Evolutionary conservation across 2,329 filamentous ascomycete genomes (phyloP).

Genomic region (Neurospora crassa): DNA sequence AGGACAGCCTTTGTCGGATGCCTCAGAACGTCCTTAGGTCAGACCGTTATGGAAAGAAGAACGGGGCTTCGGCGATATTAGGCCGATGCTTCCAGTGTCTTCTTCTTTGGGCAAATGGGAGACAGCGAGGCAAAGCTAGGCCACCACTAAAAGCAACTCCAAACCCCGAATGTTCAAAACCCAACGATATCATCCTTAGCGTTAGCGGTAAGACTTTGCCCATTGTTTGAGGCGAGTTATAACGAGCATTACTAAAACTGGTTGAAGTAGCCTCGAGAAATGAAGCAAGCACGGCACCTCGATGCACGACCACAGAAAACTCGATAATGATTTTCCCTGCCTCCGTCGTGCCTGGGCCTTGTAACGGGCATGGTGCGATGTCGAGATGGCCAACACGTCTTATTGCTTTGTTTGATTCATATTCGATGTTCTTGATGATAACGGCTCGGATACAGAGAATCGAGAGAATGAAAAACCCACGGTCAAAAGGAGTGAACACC

Average conservation of each 20-base stretch:
- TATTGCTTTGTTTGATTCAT: neutral
- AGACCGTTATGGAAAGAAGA: neutral
- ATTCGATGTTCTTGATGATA: no score
- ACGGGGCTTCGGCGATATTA: neutral
- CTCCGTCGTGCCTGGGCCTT: neutral
- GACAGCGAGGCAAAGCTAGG: neutral
- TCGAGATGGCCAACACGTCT: neutral
- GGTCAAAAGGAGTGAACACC: neutral
- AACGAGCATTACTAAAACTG: neutral
- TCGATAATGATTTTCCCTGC: neutral
- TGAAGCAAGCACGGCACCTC: neutral
- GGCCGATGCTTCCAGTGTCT: neutral
- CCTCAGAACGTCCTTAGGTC: neutral
- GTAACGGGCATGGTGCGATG: neutral
- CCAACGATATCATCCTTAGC: neutral
- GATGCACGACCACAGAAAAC: neutral
- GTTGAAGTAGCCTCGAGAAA: neutral
- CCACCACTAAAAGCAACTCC: no score
- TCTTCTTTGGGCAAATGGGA: neutral
- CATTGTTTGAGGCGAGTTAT: neutral
- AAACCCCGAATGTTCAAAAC: neutral
- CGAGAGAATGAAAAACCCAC: neutral
- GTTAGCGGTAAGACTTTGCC: neutral
- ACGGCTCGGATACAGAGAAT: neutral
- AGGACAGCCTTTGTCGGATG: neutral